Conservation (phyloP, 192 early-diverging fungal genomes). For the Geranomyces michiganensis region DNA sequence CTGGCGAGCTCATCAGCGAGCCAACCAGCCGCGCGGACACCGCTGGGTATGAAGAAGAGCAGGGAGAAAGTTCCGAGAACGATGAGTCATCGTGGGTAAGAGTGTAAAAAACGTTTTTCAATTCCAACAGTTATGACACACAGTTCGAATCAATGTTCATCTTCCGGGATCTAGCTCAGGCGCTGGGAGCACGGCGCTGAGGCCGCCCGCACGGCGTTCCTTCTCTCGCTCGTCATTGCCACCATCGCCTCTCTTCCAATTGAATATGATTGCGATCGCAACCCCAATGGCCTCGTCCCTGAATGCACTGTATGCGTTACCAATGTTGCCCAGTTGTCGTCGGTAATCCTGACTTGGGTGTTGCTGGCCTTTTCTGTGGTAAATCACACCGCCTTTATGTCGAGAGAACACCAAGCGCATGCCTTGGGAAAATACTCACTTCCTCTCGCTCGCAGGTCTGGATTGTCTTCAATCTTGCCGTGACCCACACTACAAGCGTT, state of each 20-base stretch:
- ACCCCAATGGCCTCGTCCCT: neutral
- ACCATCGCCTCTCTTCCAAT: conserved; percentile 30
- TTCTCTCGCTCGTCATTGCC: conserved; percentile 22
- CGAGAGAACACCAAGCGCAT: neutral
- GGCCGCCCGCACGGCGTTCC: conserved; percentile 18
- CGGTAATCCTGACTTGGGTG: conserved; percentile 20
- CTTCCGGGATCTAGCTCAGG: conserved; percentile 5
- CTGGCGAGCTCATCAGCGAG: neutral
- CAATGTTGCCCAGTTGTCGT: conserved; percentile 17
- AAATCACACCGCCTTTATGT: no score
- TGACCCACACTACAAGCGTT: neutral
- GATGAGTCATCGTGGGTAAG: neutral
- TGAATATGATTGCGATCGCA: conserved; percentile 32
- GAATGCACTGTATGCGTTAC: conserved; percentile 21
- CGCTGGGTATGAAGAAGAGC: neutral
- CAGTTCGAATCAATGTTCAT: no score
- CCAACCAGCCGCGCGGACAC: neutral
- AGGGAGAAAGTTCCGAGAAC: neutral
- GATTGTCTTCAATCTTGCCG: conserved; percentile 23
- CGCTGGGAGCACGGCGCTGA: conserved; percentile 17
- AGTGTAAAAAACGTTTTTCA: no score
- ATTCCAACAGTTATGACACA: neutral
- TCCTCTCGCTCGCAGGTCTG: conserved; percentile 10
- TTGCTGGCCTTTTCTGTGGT: conserved; percentile 28
- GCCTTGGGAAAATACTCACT: neutral